A percentile compares a stretch with the other conserved stretches of the same genome.
Conservation (phyloP, 1,139 yeast species). For the Hansenula sp. region DNA sequence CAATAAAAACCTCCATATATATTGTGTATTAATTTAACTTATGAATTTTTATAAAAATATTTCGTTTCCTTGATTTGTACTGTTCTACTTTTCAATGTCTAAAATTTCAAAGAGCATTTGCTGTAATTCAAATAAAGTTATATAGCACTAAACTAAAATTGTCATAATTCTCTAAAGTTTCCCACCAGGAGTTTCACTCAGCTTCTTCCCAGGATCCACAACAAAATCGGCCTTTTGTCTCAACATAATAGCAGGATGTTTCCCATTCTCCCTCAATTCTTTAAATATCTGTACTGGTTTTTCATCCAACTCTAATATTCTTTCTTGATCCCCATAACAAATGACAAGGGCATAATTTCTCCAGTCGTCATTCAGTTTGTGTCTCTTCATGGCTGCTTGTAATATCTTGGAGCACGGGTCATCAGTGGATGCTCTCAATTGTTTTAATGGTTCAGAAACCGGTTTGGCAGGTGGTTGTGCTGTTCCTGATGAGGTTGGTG, state of each 20-base stretch:
- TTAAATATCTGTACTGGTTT: slow-evolving; percentile 88
- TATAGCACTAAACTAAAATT: not conserved
- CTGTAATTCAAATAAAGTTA: no score
- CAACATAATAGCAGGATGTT: slow-evolving; percentile 91
- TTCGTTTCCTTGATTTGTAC: no score
- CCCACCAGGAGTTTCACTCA: slow-evolving; percentile 19
- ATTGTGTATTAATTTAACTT: no score
- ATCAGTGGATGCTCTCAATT: slow-evolving; percentile 81
- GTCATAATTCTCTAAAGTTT: slow-evolving; percentile 7
- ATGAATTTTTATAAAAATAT: no score
- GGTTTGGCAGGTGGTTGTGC: slow-evolving; percentile 18
- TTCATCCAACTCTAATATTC: slow-evolving; percentile 80
- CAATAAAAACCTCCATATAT: not conserved
- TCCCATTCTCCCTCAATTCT: slow-evolving; percentile 81
- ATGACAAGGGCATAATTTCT: slow-evolving; percentile 84
- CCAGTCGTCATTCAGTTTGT: slow-evolving; percentile 82
- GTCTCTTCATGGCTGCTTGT: slow-evolving; percentile 87
- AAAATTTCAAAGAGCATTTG: no score
- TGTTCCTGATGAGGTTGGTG: slow-evolving; percentile 9
- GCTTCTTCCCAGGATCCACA: not conserved
- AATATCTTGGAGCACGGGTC: slow-evolving; percentile 89
- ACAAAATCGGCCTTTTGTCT: slow-evolving; percentile 64
- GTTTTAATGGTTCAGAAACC: slow-evolving; percentile 70
- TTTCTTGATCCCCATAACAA: slow-evolving; percentile 87
- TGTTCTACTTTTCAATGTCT: no score